Conservation (phyloP, 2,329 filamentous ascomycete genomes). For the Gyromitra esculenta region DNA sequence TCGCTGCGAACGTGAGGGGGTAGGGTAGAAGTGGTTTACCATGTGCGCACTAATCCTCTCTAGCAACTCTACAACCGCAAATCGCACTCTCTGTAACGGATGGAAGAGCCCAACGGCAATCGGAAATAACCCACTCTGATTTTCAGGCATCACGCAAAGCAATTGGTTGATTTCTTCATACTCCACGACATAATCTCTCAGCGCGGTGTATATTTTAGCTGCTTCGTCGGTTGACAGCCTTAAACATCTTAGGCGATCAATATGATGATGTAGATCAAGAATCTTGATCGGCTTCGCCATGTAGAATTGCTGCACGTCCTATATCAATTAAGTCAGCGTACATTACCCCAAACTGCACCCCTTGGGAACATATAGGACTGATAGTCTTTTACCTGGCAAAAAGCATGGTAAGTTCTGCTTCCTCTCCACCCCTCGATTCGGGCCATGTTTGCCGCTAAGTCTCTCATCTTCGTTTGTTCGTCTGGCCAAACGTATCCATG, state of each 20-base stretch:
- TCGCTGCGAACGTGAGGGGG: neutral
- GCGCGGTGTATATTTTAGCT: constrained; percentile 83
- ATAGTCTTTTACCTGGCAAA: constrained; percentile 75
- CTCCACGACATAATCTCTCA: constrained; percentile 77
- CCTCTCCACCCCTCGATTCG: constrained; percentile 97
- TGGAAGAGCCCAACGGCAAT: constrained; percentile 91
- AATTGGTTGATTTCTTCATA: constrained; percentile 89
- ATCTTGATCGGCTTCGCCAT: constrained; percentile 75
- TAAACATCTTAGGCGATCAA: constrained; percentile 86
- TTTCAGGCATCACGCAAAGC: constrained; percentile 82
- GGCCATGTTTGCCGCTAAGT: constrained; percentile 89
- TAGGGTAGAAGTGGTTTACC: constrained; percentile 35
- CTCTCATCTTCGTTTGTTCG: constrained; percentile 79
- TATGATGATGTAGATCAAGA: constrained; percentile 90
- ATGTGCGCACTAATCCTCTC: constrained; percentile 83
- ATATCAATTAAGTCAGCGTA: constrained; percentile 52
- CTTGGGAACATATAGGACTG: neutral
- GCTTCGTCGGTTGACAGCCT: constrained; percentile 79
- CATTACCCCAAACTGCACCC: neutral
- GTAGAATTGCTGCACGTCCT: constrained; percentile 74
- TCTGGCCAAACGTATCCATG: constrained; percentile 97
- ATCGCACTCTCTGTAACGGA: constrained; percentile 79
- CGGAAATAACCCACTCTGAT: constrained; percentile 88
- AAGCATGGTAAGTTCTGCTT: constrained; percentile 93
- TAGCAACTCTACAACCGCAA: constrained; percentile 79